Evolutionary conservation across 257 asterid genomes (phyloP).

Genomic region (Agastache rugosa): DNA sequence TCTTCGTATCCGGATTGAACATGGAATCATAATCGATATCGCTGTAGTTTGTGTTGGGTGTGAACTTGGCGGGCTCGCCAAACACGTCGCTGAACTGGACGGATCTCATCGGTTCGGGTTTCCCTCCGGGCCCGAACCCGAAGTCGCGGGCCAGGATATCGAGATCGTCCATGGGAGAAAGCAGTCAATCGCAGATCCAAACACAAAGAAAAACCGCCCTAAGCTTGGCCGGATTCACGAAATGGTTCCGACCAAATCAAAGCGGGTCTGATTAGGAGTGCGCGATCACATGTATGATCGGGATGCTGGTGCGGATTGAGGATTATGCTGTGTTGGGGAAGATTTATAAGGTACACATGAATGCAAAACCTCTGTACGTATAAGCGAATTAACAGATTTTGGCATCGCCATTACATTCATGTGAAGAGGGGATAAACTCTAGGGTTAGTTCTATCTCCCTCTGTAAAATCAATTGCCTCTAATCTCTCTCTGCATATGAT

Average conservation of each 20-base stretch:
- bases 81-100: slow-evolving; percentile 72
- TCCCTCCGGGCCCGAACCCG: slow-evolving; percentile 73
- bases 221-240: slow-evolving; percentile 41
- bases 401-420: slow-evolving; percentile 25
- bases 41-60: slow-evolving; percentile 44
- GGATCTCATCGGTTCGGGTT: slow-evolving; percentile 94
- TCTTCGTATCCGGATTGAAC: slow-evolving; percentile 45
- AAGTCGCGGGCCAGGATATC: slow-evolving; percentile 75
- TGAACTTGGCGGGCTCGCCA: slow-evolving; percentile 75
- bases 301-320: slow-evolving; percentile 11
- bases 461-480: slow-evolving; percentile 1
- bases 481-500: not conserved
- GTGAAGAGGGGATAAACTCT: slow-evolving; percentile 7
- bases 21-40: slow-evolving; percentile 75
- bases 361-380: slow-evolving; percentile 14
- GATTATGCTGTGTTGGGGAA: not conserved
- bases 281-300: slow-evolving; percentile 29
- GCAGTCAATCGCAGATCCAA: slow-evolving; percentile 28
- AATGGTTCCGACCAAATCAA: slow-evolving; percentile 35
- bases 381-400: not conserved
- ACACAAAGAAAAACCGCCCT: not conserved
- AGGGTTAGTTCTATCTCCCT: slow-evolving; percentile 30
- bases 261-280: not conserved
- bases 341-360: not conserved
- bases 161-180: slow-evolving; percentile 75